phyloP scores from a whole-genome alignment of 139 green algal genomes.

The Pseudopediastrum boryanum region DNA sequence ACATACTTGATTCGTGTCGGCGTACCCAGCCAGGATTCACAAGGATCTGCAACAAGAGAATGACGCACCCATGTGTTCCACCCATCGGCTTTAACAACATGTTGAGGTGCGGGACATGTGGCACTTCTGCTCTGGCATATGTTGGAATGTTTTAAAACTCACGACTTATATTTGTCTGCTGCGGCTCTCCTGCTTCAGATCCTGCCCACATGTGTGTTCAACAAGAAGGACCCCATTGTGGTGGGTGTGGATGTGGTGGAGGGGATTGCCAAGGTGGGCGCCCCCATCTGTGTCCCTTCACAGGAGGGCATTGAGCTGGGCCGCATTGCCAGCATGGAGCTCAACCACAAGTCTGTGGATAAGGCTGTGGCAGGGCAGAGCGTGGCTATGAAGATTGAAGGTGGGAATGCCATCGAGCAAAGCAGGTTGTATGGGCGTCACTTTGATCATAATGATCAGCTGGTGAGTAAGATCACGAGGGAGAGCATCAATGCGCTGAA shows the following conservation, averaged over 20 bases:
- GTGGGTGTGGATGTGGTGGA: conserved; percentile 88
- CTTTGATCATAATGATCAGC: conserved; percentile 83
- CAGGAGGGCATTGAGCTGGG: conserved; percentile 87
- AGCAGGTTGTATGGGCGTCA: conserved; percentile 90
- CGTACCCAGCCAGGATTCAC: no score
- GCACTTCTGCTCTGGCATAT: no score
- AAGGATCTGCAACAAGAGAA: no score
- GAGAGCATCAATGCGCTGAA: conserved; percentile 91
- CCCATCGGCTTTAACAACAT: no score
- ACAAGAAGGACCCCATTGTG: conserved; percentile 98
- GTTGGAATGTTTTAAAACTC: no score
- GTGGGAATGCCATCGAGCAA: conserved; percentile 76
- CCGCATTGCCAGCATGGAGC: conserved; percentile 91
- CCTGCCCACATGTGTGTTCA: conserved; percentile 96
- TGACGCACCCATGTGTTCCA: no score
- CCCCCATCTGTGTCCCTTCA: conserved; percentile 52
- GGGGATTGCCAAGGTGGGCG: conserved; percentile 60
- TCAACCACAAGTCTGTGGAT: conserved; percentile 95
- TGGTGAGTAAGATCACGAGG: conserved; percentile 54
- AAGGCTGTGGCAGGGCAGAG: conserved; percentile 78
- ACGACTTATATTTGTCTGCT: no score
- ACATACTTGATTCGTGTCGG: no score
- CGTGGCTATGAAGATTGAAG: conserved; percentile 97
- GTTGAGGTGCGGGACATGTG: no score
- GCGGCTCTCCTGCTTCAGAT: no score